phyloP scores from a whole-genome alignment of 1,284 basidiomycete genomes.

The Apiotrichum sp. region DNA sequence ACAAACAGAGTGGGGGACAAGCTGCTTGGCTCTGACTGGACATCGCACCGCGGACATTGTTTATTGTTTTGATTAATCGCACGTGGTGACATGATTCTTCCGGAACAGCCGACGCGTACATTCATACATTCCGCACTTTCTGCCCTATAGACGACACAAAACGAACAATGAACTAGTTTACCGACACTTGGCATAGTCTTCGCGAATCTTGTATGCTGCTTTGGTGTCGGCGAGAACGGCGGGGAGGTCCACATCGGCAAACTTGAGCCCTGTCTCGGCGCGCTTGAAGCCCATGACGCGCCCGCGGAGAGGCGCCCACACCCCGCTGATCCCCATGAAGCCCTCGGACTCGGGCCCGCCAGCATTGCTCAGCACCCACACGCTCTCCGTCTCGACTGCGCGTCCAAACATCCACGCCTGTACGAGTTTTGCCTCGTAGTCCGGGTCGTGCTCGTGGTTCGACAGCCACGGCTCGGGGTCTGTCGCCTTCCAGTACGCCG shows the following conservation, averaged over 20 bases:
- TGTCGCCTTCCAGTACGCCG: slow-evolving; percentile 43
- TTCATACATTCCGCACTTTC: no score
- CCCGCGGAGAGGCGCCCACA: slow-evolving; percentile 11
- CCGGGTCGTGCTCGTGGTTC: not conserved
- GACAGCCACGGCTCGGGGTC: slow-evolving; percentile 42
- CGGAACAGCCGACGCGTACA: no score
- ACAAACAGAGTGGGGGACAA: no score
- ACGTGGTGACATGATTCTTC: no score
- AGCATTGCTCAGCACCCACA: slow-evolving; percentile 40
- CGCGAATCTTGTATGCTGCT: slow-evolving; percentile 36
- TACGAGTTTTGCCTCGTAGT: slow-evolving; percentile 35
- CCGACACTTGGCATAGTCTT: slow-evolving; percentile 17
- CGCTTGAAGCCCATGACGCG: slow-evolving; percentile 2
- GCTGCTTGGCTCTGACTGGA: no score
- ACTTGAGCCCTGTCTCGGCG: slow-evolving; percentile 15
- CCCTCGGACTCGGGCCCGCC: slow-evolving; percentile 30
- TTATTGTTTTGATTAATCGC: no score
- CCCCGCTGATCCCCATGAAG: slow-evolving; percentile 32
- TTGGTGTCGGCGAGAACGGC: slow-evolving; percentile 28
- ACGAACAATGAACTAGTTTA: no score
- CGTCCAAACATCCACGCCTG: slow-evolving; percentile 30
- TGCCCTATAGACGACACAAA: no score
- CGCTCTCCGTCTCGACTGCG: slow-evolving; percentile 40
- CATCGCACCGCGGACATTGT: no score
- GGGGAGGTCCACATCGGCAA: slow-evolving; percentile 26